phyloP scores from a whole-genome alignment of 202 grass and related monocot species.

The Brachypodium distachyon region DNA sequence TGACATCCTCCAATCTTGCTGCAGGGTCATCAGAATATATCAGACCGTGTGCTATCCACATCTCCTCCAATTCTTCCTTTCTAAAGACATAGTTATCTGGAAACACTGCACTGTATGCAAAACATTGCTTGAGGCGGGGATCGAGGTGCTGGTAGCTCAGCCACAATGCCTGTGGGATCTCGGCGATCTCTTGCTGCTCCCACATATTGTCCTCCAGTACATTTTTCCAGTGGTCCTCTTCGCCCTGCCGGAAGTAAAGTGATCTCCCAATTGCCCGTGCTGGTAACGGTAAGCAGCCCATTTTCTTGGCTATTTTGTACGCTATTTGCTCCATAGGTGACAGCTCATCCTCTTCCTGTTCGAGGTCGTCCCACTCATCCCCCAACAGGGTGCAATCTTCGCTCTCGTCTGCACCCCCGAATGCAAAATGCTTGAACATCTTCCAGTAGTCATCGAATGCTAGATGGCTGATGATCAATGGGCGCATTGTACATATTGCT shows the following conservation, averaged over 20 bases:
- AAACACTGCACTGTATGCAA: slow-evolving; percentile 41
- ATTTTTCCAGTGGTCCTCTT: slow-evolving; percentile 21
- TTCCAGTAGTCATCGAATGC: slow-evolving; percentile 18
- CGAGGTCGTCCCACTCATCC: slow-evolving; percentile 5
- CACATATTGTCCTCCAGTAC: slow-evolving; percentile 19
- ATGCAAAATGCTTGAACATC: slow-evolving; percentile 40
- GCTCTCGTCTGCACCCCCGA: slow-evolving; percentile 7
- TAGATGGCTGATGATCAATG: slow-evolving; percentile 12
- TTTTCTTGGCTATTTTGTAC: slow-evolving; percentile 9
- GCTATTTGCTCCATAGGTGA: slow-evolving; percentile 21
- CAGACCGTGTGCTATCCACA: slow-evolving; percentile 50
- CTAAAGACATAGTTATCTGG: slow-evolving; percentile 22
- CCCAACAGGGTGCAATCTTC: slow-evolving; percentile 22
- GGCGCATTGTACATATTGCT: slow-evolving; percentile 6
- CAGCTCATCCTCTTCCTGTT: neutral
- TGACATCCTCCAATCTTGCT: slow-evolving; percentile 18
- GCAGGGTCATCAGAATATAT: slow-evolving; percentile 11
- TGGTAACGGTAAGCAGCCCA: slow-evolving; percentile 18
- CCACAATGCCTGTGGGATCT: slow-evolving; percentile 21
- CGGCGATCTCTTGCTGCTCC: neutral
- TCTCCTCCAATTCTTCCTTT: slow-evolving; percentile 36
- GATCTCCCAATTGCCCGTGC: slow-evolving; percentile 16
- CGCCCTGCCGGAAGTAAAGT: slow-evolving; percentile 1
- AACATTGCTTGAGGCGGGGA: slow-evolving; percentile 44
- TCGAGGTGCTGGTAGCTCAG: slow-evolving; percentile 48